These are phyloP conservation scores for Euclidium syriacum DNA, from an alignment of 345 rosid species.

Conservation along the genomic window DNA sequence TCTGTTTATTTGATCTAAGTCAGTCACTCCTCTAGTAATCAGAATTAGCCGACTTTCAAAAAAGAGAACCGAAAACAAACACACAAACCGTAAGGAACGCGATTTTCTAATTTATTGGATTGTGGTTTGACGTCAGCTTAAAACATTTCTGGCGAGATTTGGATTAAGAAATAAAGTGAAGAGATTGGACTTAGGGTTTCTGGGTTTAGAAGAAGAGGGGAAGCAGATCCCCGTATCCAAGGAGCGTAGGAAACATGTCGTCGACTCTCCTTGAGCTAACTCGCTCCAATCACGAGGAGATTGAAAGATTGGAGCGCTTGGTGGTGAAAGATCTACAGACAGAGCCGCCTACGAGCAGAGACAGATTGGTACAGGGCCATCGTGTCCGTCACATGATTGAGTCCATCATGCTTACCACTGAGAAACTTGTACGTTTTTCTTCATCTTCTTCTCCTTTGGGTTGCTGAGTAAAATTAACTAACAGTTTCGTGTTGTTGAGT, in stretches of 20 bases:
- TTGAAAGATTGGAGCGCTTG: conserved; percentile 80
- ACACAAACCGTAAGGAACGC: not conserved
- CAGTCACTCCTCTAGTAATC: no score
- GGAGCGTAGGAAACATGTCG: conserved; percentile 43
- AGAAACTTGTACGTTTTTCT: conserved; percentile 51
- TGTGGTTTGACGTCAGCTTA: not conserved
- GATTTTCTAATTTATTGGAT: not conserved
- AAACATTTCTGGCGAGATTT: not conserved
- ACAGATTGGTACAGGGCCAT: conserved; percentile 81
- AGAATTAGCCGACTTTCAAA: no score
- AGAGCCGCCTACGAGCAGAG: conserved; percentile 61
- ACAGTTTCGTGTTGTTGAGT: not conserved
- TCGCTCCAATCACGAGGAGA: conserved; percentile 84
- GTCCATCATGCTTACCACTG: conserved; percentile 47
- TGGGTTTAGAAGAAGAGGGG: not conserved
- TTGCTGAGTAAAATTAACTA: not conserved
- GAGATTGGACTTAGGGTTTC: conserved; percentile 18
- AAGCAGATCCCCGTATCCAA: not conserved
- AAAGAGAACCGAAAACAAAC: not conserved
- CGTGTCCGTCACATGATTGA: conserved; percentile 86
- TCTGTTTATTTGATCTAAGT: no score
- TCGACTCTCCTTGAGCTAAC: conserved; percentile 88
- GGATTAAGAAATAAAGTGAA: not conserved
- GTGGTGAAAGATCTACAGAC: conserved; percentile 86
- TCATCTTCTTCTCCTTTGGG: not conserved